Evolutionary conservation across 257 asterid genomes (phyloP).

Genomic region (Capsicum baccatum): DNA sequence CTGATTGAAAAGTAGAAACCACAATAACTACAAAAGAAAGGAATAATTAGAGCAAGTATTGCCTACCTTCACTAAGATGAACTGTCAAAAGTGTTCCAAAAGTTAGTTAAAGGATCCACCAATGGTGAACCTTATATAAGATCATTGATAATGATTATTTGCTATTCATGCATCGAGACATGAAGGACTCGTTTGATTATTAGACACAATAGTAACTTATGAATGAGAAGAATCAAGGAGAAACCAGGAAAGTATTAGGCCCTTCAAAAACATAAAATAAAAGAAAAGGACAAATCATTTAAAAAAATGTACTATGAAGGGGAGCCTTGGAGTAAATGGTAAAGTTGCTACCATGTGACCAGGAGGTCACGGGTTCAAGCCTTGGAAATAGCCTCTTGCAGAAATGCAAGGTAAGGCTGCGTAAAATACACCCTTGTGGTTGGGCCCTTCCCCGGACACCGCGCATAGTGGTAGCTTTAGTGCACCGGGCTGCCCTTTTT

Average conservation of each 20-base stretch:
- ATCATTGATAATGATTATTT: slow-evolving; percentile 12
- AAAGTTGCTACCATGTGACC: too few species aligned
- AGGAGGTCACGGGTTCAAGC: too few species aligned
- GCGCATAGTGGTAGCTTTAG: too few species aligned
- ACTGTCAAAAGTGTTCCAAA: slow-evolving; percentile 21
- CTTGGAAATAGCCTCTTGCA: too few species aligned
- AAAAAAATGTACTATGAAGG: neutral
- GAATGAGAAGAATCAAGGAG: slow-evolving; percentile 1
- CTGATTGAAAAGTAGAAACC: slow-evolving; percentile 14
- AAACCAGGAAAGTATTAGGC: slow-evolving; percentile 5
- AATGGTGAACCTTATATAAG: slow-evolving; percentile 14
- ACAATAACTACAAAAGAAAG: slow-evolving; percentile 14
- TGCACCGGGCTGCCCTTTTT: too few species aligned
- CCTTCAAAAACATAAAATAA: neutral
- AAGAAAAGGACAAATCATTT: neutral
- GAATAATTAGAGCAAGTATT: neutral
- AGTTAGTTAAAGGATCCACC: neutral
- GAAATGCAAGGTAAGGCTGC: too few species aligned
- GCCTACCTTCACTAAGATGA: neutral
- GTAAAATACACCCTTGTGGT: too few species aligned
- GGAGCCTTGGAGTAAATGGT: too few species aligned
- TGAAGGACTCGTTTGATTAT: neutral
- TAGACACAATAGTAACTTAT: slow-evolving; percentile 5
- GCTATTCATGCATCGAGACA: neutral
- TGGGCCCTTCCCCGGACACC: too few species aligned